Conservation (phyloP, 805 yeast species). For the Tetrapisispora arboricola region DNA sequence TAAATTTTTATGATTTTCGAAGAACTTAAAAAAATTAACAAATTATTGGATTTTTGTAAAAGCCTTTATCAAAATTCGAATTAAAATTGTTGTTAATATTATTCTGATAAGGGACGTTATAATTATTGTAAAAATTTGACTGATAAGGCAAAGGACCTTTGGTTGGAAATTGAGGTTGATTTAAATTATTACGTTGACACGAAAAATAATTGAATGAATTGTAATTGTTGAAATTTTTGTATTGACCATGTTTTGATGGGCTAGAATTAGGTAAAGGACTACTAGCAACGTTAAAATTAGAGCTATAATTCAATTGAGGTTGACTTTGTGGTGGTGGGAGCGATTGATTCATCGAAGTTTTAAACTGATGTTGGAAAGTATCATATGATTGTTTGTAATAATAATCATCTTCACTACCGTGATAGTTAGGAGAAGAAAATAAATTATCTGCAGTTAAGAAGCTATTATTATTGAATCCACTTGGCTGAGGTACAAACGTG, state of each 20-base stretch:
- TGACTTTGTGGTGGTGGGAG: background rate
- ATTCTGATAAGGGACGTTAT: background rate
- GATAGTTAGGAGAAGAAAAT: slow-evolving; percentile 7
- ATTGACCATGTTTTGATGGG: slow-evolving; percentile 1
- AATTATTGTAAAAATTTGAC: background rate
- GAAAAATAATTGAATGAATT: background rate
- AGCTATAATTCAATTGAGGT: background rate
- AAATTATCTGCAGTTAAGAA: slow-evolving; percentile 4
- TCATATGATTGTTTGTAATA: background rate
- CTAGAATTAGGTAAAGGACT: slow-evolving; percentile 1
- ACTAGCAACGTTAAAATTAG: background rate
- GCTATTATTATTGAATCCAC: background rate
- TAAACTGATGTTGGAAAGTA: background rate
- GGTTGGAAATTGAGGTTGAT: background rate
- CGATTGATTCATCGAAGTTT: background rate
- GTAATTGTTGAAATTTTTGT: background rate
- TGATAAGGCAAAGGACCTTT: background rate
- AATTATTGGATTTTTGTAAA: background rate
- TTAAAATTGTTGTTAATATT: slow-evolving; percentile 1
- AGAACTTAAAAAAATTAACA: background rate
- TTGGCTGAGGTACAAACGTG: slow-evolving; percentile 6
- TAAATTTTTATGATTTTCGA: background rate
- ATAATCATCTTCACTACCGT: slow-evolving; percentile 1
- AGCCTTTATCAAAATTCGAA: background rate
- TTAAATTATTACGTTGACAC: background rate